Conservation (phyloP, 2,329 filamentous ascomycete species). For the Grosmannia huntii region DNA sequence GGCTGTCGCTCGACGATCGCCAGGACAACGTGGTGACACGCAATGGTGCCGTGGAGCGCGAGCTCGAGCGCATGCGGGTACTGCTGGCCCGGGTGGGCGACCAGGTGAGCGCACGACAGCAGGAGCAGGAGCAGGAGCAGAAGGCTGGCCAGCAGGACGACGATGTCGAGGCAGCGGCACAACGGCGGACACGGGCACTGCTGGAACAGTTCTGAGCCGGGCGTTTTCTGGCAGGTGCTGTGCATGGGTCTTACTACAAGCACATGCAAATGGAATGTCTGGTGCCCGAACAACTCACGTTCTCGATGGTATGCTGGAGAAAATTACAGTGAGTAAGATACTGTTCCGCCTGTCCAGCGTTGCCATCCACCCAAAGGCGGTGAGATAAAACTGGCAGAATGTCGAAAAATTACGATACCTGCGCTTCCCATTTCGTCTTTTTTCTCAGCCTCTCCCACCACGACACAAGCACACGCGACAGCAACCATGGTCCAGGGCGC, state of each 20-base stretch:
- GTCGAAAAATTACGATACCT: not conserved
- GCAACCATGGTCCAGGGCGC: conserved; percentile 40
- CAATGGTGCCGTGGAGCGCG: conserved; percentile 50
- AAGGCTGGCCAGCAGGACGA: conserved; percentile 12
- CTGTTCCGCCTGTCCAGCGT: too few species aligned
- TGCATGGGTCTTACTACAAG: too few species aligned
- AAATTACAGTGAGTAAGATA: too few species aligned
- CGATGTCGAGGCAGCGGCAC: conserved; percentile 25
- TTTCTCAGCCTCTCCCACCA: not conserved
- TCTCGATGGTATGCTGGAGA: too few species aligned
- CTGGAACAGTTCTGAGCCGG: conserved; percentile 20
- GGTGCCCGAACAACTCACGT: too few species aligned
- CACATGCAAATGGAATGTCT: too few species aligned
- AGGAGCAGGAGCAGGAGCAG: not conserved
- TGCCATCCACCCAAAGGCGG: too few species aligned
- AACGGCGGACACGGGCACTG: conserved; percentile 28
- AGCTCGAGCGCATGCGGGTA: conserved; percentile 54
- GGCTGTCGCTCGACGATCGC: not conserved
- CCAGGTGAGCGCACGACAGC: conserved; percentile 28
- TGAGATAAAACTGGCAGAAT: not conserved
- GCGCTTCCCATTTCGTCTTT: not conserved
- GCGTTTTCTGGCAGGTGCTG: not conserved
- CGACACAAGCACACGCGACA: not conserved
- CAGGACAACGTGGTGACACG: conserved; percentile 57
- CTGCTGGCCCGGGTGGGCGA: conserved; percentile 47